These are phyloP conservation scores for Russula earlei DNA, from an alignment of 768 basidiomycete genomes.

Conservation along the genomic window DNA sequence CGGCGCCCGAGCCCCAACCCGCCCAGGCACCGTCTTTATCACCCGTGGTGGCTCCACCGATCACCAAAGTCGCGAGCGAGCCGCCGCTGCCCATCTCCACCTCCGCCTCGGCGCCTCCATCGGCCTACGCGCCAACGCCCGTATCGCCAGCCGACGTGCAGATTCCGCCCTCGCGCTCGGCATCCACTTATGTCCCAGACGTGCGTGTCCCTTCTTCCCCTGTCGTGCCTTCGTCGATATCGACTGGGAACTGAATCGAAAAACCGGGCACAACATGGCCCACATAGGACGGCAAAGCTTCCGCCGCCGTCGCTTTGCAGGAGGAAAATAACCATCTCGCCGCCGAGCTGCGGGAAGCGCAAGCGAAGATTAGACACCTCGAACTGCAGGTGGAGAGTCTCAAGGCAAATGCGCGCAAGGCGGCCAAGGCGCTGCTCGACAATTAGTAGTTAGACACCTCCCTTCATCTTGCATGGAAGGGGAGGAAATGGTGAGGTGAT, in stretches of 20 bases:
- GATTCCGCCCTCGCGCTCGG: constrained; percentile 20
- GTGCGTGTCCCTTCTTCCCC: constrained; percentile 23
- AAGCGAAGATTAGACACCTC: constrained; percentile 74
- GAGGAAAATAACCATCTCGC: constrained; percentile 56
- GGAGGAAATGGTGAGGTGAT: too few species aligned
- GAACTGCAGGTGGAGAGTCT: constrained; percentile 75
- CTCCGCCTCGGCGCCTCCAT: too few species aligned
- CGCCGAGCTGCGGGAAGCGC: constrained; percentile 65
- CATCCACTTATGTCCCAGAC: constrained; percentile 22
- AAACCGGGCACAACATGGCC: too few species aligned
- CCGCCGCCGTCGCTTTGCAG: constrained; percentile 27
- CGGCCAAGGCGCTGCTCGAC: constrained; percentile 49
- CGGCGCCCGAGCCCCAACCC: constrained; percentile 27
- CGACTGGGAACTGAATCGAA: too few species aligned
- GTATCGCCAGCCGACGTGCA: constrained; percentile 19
- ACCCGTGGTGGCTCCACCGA: constrained; percentile 20
- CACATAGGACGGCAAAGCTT: constrained; percentile 21
- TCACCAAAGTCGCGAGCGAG: constrained; percentile 10
- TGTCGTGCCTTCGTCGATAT: too few species aligned
- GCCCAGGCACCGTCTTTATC: constrained; percentile 23
- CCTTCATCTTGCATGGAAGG: background rate
- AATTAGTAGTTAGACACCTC: constrained; percentile 16
- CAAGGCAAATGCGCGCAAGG: constrained; percentile 66
- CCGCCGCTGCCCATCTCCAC: constrained; percentile 1
- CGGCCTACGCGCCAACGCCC: background rate